These are phyloP conservation scores for Arctium lappa DNA, from an alignment of 129 eudicot genomes.

Conservation along the genomic window DNA sequence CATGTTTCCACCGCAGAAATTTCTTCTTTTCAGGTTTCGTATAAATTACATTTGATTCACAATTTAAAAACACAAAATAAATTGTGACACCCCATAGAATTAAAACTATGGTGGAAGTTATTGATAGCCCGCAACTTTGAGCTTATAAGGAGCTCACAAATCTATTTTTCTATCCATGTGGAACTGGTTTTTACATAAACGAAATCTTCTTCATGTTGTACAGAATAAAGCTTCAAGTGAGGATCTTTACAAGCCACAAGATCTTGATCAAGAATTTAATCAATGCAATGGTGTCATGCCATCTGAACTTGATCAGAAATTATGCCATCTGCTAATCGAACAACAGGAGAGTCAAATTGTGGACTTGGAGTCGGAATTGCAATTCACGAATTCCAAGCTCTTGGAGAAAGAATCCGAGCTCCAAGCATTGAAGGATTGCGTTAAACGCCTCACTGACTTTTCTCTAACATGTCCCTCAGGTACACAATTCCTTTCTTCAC, in stretches of 20 bases:
- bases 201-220: constrained; percentile 6
- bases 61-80: no score
- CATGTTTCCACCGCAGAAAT: constrained; percentile 38
- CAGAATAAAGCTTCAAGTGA: constrained; percentile 38
- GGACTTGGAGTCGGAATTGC: constrained; percentile 65
- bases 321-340: constrained; percentile 58
- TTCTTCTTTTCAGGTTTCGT: constrained; percentile 34
- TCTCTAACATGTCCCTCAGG: constrained; percentile 56
- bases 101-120: not conserved
- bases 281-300: constrained; percentile 51
- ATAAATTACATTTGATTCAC: not conserved
- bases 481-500: constrained; percentile 8
- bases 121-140: no score
- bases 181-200: not conserved
- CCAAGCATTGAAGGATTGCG: constrained; percentile 73
- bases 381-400: constrained; percentile 55
- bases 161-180: not conserved
- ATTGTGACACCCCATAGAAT: no score
- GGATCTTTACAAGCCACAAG: constrained; percentile 21
- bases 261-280: constrained; percentile 9
- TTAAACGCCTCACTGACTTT: constrained; percentile 62
- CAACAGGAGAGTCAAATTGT: constrained; percentile 71
- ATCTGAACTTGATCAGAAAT: constrained; percentile 56
- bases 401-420: constrained; percentile 76
- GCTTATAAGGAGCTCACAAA: no score